These are phyloP conservation scores for Umbelopsis sp. DNA, from an alignment of 192 early-diverging fungal species.

Conservation along the genomic window DNA sequence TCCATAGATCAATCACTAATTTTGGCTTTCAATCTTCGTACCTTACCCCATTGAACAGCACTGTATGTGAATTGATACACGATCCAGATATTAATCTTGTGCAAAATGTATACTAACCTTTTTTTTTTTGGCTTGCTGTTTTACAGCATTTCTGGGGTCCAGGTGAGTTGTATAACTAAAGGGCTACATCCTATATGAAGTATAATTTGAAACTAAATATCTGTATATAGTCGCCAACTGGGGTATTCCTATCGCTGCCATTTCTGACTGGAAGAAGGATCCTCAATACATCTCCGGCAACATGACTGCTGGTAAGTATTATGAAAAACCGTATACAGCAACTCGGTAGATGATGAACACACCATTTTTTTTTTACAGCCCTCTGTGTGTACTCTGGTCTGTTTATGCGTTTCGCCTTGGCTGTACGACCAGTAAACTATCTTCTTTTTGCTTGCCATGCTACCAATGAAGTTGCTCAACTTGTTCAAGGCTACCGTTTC, in stretches of 20 bases:
- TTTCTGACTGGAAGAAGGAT: constrained; percentile 88
- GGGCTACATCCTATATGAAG: background rate
- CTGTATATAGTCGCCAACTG: constrained; percentile 70
- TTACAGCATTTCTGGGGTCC: constrained; percentile 62
- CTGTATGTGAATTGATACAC: background rate
- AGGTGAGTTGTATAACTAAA: constrained; percentile 32
- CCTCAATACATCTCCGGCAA: constrained; percentile 92
- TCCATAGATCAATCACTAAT: too few relatives aligned
- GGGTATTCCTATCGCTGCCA: constrained; percentile 95
- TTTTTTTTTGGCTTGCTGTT: background rate
- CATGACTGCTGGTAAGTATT: constrained; percentile 78
- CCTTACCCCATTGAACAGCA: background rate
- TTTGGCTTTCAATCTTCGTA: too few relatives aligned
- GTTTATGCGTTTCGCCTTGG: constrained; percentile 96
- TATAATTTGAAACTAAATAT: background rate
- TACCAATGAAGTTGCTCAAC: constrained; percentile 89
- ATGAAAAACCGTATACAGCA: background rate
- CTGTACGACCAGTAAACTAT: constrained; percentile 88
- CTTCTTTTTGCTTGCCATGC: constrained; percentile 93
- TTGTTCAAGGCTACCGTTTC: constrained; percentile 84
- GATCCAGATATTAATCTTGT: too few relatives aligned
- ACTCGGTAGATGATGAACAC: background rate
- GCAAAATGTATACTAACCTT: background rate
- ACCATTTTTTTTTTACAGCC: constrained; percentile 42
- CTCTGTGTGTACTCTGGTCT: constrained; percentile 85